Evolutionary conservation across 257 asterid species (phyloP).

Genomic region (Solanum sparsipilum): DNA sequence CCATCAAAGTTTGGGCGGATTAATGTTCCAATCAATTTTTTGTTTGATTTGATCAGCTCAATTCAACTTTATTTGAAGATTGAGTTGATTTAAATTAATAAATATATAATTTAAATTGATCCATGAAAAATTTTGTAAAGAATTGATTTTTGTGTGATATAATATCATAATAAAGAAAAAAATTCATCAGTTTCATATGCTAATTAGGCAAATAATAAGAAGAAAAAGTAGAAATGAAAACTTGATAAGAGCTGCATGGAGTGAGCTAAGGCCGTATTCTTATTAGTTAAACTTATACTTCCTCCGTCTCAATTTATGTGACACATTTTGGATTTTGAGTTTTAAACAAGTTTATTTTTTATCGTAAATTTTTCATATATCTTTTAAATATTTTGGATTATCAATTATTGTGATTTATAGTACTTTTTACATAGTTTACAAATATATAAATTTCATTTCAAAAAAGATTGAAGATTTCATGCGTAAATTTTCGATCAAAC

Average conservation of each 20-base stretch:
- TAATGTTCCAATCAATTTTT: background rate
- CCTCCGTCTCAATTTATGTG: background rate
- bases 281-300: background rate
- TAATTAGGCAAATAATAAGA: background rate
- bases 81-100: background rate
- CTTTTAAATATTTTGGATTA: background rate
- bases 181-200: background rate
- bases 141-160: background rate
- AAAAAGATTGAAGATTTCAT: too few species aligned
- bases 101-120: background rate
- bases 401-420: background rate
- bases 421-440: background rate
- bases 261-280: background rate
- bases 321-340: background rate
- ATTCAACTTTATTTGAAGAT: background rate
- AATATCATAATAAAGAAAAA: background rate
- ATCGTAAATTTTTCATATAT: too few species aligned
- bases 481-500: background rate
- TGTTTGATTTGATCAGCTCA: background rate
- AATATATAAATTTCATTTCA: too few species aligned
- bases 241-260: background rate
- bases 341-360: too few species aligned
- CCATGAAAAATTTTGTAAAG: too few species aligned
- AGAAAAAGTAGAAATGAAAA: too few species aligned
- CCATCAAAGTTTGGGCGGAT: background rate